Percentiles rank a stretch among this genome's conserved stretches.
phyloP scores from a whole-genome alignment of 768 basidiomycete species.

The Boletus speciosus region DNA sequence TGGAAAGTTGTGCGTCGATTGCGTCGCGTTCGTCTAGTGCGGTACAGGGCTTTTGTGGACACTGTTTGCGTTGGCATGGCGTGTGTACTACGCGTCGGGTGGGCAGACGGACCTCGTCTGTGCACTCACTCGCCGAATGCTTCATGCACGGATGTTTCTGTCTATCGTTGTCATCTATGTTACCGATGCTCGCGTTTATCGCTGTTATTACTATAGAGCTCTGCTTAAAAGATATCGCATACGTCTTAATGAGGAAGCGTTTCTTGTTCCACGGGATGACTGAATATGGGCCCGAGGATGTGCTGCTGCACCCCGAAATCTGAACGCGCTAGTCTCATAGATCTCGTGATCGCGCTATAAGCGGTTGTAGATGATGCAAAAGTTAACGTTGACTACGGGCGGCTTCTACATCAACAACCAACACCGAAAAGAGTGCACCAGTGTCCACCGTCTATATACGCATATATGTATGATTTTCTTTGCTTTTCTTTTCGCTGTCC shows the following conservation, averaged over 20 bases:
- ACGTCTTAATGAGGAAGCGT: slow-evolving; percentile 2
- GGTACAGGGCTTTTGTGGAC: too few relatives aligned
- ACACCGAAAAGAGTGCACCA: background rate
- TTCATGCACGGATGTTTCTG: background rate
- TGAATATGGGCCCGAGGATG: background rate
- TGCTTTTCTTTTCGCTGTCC: background rate
- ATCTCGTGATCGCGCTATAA: background rate
- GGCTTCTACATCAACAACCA: background rate
- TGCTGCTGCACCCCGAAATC: too few relatives aligned
- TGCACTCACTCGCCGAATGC: too few relatives aligned
- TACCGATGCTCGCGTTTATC: slow-evolving; percentile 6
- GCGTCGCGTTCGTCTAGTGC: slow-evolving; percentile 26
- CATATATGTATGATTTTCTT: background rate
- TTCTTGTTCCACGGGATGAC: background rate
- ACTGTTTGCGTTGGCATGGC: too few relatives aligned
- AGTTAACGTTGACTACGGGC: background rate
- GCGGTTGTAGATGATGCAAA: background rate
- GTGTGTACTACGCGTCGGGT: background rate
- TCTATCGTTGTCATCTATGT: background rate
- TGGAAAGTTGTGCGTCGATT: slow-evolving; percentile 31
- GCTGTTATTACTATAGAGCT: slow-evolving; percentile 1
- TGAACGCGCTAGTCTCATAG: too few relatives aligned
- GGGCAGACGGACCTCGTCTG: background rate
- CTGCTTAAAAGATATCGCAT: slow-evolving; percentile 14
- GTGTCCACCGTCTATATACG: background rate